These are phyloP conservation scores for Vaccinium darrowii DNA, from an alignment of 148 eudicot species.

Conservation along the genomic window DNA sequence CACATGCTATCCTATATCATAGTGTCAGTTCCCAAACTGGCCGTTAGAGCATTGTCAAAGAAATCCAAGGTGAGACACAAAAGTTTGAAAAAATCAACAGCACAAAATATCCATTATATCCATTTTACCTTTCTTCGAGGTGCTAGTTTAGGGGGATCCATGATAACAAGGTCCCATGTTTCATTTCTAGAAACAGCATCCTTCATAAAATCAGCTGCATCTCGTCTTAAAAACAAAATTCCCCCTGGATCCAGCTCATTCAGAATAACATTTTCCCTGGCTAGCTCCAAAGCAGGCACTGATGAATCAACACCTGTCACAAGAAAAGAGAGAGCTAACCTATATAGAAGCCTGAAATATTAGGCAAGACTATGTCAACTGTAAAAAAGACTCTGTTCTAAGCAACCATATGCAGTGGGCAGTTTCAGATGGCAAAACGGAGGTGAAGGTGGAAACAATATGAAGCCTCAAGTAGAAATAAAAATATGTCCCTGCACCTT, in stretches of 20 bases:
- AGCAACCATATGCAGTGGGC: constrained; percentile 5
- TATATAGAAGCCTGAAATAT: background rate
- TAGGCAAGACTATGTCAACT: background rate
- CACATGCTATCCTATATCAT: background rate
- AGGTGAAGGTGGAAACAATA: constrained; percentile 7
- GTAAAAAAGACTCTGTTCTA: background rate
- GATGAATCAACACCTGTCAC: constrained; percentile 79
- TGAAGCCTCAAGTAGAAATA: background rate
- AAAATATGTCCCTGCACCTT: background rate
- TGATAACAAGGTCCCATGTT: constrained; percentile 76
- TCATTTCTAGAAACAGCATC: constrained; percentile 71
- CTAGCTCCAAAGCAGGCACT: constrained; percentile 79
- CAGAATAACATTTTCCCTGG: constrained; percentile 61
- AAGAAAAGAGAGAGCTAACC: background rate
- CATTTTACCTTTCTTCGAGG: constrained; percentile 70
- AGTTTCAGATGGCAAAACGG: constrained; percentile 4
- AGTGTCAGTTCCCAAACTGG: background rate
- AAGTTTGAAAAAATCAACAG: background rate
- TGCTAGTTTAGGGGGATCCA: constrained; percentile 94
- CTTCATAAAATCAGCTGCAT: constrained; percentile 84
- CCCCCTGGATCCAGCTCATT: constrained; percentile 59
- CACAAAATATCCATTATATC: background rate
- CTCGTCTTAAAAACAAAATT: constrained; percentile 67
- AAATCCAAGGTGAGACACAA: background rate
- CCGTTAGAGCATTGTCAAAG: background rate